A percentile compares a stretch with the other conserved stretches of the same genome.
phyloP scores from a whole-genome alignment of 2,329 filamentous ascomycete species.

The Epichloe hybrida region DNA sequence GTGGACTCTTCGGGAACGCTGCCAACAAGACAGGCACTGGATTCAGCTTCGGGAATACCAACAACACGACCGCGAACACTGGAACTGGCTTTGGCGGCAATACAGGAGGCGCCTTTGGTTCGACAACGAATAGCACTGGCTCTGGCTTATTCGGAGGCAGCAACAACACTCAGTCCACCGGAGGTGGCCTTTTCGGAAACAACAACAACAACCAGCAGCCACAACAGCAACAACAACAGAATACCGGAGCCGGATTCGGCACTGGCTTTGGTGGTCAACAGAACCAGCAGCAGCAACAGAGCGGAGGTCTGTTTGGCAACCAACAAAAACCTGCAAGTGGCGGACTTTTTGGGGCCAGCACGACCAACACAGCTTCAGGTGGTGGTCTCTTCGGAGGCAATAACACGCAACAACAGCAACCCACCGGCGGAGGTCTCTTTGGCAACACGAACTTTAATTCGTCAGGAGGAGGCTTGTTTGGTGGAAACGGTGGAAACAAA shows the following conservation, averaged over 20 bases:
- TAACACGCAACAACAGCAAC: slow-evolving; percentile 29
- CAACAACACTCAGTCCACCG: slow-evolving; percentile 18
- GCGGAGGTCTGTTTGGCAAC: slow-evolving; percentile 31
- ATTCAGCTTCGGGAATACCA: slow-evolving; percentile 31
- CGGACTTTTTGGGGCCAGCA: slow-evolving; percentile 22
- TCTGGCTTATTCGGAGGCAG: slow-evolving; percentile 28
- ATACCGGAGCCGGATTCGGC: slow-evolving; percentile 14
- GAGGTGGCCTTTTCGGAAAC: slow-evolving; percentile 33
- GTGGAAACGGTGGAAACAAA: slow-evolving; percentile 21
- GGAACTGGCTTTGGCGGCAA: slow-evolving; percentile 14
- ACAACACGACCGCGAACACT: slow-evolving; percentile 11
- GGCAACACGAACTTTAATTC: slow-evolving; percentile 17
- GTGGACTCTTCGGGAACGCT: slow-evolving; percentile 30
- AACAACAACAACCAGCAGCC: slow-evolving; percentile 16
- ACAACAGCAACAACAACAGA: slow-evolving; percentile 16
- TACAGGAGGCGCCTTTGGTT: slow-evolving; percentile 23
- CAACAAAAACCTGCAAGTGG: slow-evolving; percentile 26
- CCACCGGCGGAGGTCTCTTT: slow-evolving; percentile 18
- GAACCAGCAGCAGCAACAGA: slow-evolving; percentile 16
- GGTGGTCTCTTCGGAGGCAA: slow-evolving; percentile 31
- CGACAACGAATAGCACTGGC: slow-evolving; percentile 11
- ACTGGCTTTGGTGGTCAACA: slow-evolving; percentile 23
- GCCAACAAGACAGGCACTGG: slow-evolving; percentile 22
- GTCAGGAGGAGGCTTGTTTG: slow-evolving; percentile 25
- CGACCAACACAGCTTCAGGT: slow-evolving; percentile 16